Base-by-base conservation (phyloP, 2,329 filamentous ascomycete species). In the Aspergillus sp. region DNA sequence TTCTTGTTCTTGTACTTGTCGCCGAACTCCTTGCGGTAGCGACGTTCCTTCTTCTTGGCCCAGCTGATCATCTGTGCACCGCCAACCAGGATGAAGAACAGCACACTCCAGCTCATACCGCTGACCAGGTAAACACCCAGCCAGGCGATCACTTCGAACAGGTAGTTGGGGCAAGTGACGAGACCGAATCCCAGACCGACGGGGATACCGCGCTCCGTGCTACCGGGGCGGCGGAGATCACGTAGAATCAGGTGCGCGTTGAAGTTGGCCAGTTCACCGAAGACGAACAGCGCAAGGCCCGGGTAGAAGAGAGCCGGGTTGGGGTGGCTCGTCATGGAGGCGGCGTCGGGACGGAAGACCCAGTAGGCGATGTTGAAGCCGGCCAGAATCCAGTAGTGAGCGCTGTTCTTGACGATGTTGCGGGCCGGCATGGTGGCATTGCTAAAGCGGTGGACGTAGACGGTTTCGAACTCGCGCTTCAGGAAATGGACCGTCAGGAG, bases 161-260 rank as follows among this genome's bases (percentile, higher is more conserved):
- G 86, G 81, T 99, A 99, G 81, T 99, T 99, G 47, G 95, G 95
- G 80, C 93, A 96, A 12, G 95, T 99, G 55, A 99, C 94, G 39
- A 91, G 78, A 64, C 81, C 82, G 77, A 97, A 98, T 31, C 93
- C 91, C 59, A 94, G 86, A 26, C 95, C 95, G 58, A 82, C 82
- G 1, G 95, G 95, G 64, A 99, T 96, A 68, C 92, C 92, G 60
- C 94, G 86, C 74, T 96, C 92, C 1, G 90, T 94, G 65, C 89
- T 90, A 57, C 93, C 93, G 0, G 86, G 82, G 58, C 87, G 88
- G 54, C 95, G 88, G 63, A 99, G 84, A 62, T 85, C 84, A 29
- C 90, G 87, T 24, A 99, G 84, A 56, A 91, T 89, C 67, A 89
- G 75, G 78, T 99, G 95, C 1, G 93, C 87, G 63, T 87, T 82